Evolutionary conservation across 2,329 filamentous ascomycete genomes (phyloP), one percentile per base, ranked within the genome.

Genomic region (Tolypocladium capitatum): DNA sequence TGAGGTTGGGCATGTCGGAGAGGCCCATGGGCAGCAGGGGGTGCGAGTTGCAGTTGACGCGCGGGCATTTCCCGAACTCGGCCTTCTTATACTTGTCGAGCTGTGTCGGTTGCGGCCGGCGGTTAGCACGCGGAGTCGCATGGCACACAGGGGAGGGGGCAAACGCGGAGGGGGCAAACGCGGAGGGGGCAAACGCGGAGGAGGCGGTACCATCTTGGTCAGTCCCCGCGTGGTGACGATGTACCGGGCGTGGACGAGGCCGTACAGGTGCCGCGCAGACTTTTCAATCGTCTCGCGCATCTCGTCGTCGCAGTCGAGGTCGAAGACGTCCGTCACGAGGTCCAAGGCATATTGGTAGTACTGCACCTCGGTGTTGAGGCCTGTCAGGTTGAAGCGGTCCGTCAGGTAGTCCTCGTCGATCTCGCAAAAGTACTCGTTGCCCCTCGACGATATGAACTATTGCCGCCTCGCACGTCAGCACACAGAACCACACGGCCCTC

Each of bases 281-380:
- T 96, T 97, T 69, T 98, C 92, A 54, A 98, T 97, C 53, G 90
- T 87, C 71, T 97, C 92, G 53, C 92, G 81, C 82, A 97, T 94
- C 59, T 97, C 91, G 66, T 98, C 92, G 64, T 97, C 91, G 69
- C 92, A 96, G 67, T 98, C 92, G 60, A 97, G 83, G 63, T 98
- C 92, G 68, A 98, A 98, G 44, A 97, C 91, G 60, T 98, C 92
- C 45, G 92, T 98, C 49, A 98, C 88, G 16, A 98, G 80, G 63
- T 98, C 92, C 42, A 98, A 78, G 16, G 92, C 92, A 78, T 98
- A 96, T 68, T 98, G 92, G 62, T 98, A 98, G 73, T 97, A 96
- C 62, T 95, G 87, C 14, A 98, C 92, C 65, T 98, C 92, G 33
- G 88, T 91, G 69, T 97, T 96, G 45, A 98, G 78, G 34, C 92